These are phyloP conservation scores for Pholiota microspora DNA, from an alignment of 768 basidiomycete genomes.

Conservation along the genomic window DNA sequence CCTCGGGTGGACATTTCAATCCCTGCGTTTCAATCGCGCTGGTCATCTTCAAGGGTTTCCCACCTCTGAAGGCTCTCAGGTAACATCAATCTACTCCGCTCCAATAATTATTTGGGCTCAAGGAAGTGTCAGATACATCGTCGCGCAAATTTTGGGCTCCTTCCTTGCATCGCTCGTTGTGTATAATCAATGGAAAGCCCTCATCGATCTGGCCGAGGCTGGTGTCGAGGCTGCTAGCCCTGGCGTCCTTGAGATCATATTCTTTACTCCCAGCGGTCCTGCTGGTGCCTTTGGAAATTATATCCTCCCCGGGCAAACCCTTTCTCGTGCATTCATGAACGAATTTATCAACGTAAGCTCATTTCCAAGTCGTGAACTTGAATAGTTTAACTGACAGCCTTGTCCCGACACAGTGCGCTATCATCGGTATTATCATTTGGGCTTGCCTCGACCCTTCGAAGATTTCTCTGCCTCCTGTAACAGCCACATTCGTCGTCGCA, in stretches of 20 bases:
- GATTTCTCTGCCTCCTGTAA: constrained; percentile 49
- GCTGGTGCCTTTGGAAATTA: constrained; percentile 57
- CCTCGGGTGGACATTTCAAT: constrained; percentile 66
- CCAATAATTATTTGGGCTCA: neutral
- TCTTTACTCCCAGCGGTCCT: constrained; percentile 40
- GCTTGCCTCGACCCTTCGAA: constrained; percentile 58
- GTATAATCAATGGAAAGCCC: constrained; percentile 60
- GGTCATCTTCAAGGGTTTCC: constrained; percentile 54
- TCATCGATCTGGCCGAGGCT: constrained; percentile 38
- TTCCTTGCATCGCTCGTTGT: constrained; percentile 60
- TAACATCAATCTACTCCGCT: constrained; percentile 21
- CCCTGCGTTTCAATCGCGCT: constrained; percentile 59
- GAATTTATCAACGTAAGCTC: constrained; percentile 52
- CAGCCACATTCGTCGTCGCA: constrained; percentile 50
- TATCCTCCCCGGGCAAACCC: constrained; percentile 39
- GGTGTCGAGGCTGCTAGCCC: constrained; percentile 22
- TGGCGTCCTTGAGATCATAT: constrained; percentile 21
- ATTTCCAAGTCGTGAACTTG: neutral
- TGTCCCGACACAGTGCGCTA: constrained; percentile 33
- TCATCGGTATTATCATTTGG: constrained; percentile 53
- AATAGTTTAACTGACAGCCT: neutral
- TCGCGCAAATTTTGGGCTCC: constrained; percentile 63
- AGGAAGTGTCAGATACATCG: constrained; percentile 48
- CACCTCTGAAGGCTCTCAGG: constrained; percentile 49
- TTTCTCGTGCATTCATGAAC: constrained; percentile 48